Evolutionary conservation across 2,329 filamentous ascomycete genomes (phyloP).

Genomic region (Aspergillus awamori): DNA sequence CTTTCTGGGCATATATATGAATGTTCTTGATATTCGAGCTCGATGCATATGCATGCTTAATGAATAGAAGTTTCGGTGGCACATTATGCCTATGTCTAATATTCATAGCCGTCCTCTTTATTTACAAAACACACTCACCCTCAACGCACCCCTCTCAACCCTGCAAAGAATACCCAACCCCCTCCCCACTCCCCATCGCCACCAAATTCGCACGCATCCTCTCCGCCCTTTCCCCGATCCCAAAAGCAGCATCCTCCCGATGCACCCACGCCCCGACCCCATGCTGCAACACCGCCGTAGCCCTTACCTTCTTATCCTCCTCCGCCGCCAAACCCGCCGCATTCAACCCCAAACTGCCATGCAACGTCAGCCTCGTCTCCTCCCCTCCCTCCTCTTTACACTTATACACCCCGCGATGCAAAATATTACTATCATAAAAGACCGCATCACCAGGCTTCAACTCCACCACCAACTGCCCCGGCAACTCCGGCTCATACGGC

Average conservation of each 20-base stretch:
- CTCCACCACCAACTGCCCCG: conserved; percentile 66
- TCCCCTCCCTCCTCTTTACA: conserved; percentile 40
- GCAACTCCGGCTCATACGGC: conserved; percentile 64
- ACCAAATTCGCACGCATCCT: conserved; percentile 49
- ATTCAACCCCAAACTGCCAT: conserved; percentile 48
- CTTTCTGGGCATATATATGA: background rate
- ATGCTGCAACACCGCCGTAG: conserved; percentile 51
- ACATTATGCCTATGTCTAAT: background rate
- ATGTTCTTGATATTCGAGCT: background rate
- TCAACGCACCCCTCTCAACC: conserved; percentile 28
- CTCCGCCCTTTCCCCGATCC: conserved; percentile 43
- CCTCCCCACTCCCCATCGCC: conserved; percentile 50
- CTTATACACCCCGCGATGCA: conserved; percentile 54
- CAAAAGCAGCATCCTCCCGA: conserved; percentile 45
- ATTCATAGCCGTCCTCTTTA: background rate
- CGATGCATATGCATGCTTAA: background rate
- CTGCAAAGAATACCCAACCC: conserved; percentile 48
- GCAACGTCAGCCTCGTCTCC: conserved; percentile 46
- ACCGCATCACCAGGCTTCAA: conserved; percentile 75
- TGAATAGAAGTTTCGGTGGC: background rate
- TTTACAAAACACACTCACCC: background rate
- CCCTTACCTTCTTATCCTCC: conserved; percentile 42
- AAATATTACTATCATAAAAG: conserved; percentile 89
- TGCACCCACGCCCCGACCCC: conserved; percentile 50
- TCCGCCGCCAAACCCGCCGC: conserved; percentile 13